phyloP scores from a whole-genome alignment of 805 yeast genomes.

The Metschnikowia lochheadii region DNA sequence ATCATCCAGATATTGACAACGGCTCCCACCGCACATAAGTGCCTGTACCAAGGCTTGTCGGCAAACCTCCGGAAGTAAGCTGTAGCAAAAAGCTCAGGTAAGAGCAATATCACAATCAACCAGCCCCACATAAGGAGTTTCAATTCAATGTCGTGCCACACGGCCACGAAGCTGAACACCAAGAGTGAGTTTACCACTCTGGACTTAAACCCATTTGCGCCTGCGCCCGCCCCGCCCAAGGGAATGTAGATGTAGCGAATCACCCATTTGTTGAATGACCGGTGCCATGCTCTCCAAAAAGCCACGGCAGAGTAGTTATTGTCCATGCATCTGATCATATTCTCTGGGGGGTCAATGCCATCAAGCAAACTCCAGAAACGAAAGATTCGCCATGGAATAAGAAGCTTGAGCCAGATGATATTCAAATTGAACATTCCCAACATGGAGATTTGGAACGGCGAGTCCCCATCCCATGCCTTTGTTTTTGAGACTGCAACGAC shows the following conservation, averaged over 20 bases:
- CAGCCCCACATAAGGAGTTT: constrained; percentile 92
- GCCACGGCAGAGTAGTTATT: constrained; percentile 89
- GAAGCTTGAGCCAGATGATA: constrained; percentile 86
- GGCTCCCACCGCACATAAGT: constrained; percentile 81
- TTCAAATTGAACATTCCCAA: constrained; percentile 86
- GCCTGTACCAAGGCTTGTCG: constrained; percentile 66
- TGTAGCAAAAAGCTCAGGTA: constrained; percentile 79
- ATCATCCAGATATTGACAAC: constrained; percentile 92
- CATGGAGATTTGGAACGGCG: constrained; percentile 94
- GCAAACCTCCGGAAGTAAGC: constrained; percentile 37
- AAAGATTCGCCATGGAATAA: constrained; percentile 95
- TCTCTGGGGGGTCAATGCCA: constrained; percentile 94
- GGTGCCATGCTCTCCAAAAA: constrained; percentile 99
- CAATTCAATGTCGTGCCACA: constrained; percentile 97
- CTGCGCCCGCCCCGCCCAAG: constrained; percentile 78
- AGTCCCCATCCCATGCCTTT: constrained; percentile 82
- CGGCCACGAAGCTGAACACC: constrained; percentile 91
- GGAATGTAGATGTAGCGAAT: constrained; percentile 87
- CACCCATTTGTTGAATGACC: constrained; percentile 89
- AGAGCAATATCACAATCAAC: constrained; percentile 78
- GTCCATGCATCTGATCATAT: constrained; percentile 94
- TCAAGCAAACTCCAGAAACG: constrained; percentile 91
- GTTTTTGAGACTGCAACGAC: constrained; percentile 91
- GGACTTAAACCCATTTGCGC: constrained; percentile 29
- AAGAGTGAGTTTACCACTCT: constrained; percentile 73